Evolutionary conservation across 1,284 basidiomycete genomes (phyloP).

Genomic region (Grifola frondosa): DNA sequence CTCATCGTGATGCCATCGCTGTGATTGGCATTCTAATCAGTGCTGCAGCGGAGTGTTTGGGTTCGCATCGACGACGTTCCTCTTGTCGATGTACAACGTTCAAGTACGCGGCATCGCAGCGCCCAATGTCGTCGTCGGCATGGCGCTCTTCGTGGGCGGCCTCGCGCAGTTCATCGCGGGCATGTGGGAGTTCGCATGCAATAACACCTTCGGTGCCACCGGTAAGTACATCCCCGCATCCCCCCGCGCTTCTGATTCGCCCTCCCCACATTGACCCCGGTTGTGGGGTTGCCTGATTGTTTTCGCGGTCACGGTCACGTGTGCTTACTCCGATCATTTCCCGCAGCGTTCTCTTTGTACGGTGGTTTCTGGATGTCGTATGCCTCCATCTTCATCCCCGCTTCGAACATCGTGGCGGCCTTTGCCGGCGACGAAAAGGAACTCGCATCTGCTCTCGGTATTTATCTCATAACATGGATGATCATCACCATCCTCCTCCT

Average conservation of each 20-base stretch:
- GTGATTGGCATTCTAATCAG: conserved; percentile 1
- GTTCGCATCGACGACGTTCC: conserved; percentile 73
- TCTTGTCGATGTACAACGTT: conserved; percentile 68
- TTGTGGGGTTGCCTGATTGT: not conserved
- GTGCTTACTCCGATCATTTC: conserved; percentile 9
- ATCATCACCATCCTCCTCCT: conserved; percentile 65
- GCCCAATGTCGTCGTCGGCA: conserved; percentile 80
- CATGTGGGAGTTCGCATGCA: conserved; percentile 82
- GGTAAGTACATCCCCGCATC: conserved; percentile 42
- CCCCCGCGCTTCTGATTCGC: not conserved
- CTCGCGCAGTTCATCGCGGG: conserved; percentile 75
- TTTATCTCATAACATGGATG: conserved; percentile 71
- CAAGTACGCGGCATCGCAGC: conserved; percentile 47
- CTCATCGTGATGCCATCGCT: conserved; percentile 4
- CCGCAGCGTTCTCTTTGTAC: conserved; percentile 76
- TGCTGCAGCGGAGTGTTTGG: conserved; percentile 59
- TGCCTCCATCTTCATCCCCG: conserved; percentile 64
- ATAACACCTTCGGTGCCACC: conserved; percentile 69
- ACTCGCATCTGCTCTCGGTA: conserved; percentile 58
- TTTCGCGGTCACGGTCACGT: not conserved
- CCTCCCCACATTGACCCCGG: not conserved
- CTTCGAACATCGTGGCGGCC: conserved; percentile 54
- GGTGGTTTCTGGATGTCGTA: conserved; percentile 87
- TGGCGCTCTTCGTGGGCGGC: conserved; percentile 83
- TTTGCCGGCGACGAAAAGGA: conserved; percentile 45